Percentiles rank a stretch among this genome's conserved stretches.
Conservation (phyloP, 2,329 filamentous ascomycete species). For the Ceratocystis papillata region DNA sequence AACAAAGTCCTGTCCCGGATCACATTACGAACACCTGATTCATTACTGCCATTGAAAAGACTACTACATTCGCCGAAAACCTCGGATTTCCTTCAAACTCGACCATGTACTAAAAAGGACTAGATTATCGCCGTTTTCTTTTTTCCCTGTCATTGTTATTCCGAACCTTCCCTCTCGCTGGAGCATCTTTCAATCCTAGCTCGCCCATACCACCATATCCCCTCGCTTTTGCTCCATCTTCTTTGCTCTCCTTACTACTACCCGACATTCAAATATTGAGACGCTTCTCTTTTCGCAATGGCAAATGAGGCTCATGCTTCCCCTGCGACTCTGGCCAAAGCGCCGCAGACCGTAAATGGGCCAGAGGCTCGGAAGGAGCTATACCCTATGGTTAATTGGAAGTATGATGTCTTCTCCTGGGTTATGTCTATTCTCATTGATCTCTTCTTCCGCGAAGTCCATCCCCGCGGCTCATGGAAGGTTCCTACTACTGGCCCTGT, state of each 20-base stretch:
- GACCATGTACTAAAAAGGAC: not conserved
- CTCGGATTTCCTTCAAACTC: not conserved
- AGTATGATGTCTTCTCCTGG: slow-evolving; percentile 70
- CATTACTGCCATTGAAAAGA: not conserved
- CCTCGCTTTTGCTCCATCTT: too few species aligned
- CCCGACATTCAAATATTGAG: too few species aligned
- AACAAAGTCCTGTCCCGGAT: not conserved
- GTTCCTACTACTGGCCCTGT: slow-evolving; percentile 80
- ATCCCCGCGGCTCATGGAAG: slow-evolving; percentile 89
- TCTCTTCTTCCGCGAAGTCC: slow-evolving; percentile 95
- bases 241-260: too few species aligned
- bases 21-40: too few species aligned
- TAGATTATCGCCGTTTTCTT: not conserved
- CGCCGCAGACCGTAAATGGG: not conserved
- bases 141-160: not conserved
- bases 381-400: slow-evolving; percentile 60
- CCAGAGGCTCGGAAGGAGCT: slow-evolving; percentile 39
- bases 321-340: slow-evolving; percentile 8
- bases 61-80: not conserved
- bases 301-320: not conserved
- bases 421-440: slow-evolving; percentile 74
- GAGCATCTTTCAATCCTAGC: not conserved
- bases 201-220: not conserved
- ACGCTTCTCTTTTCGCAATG: not conserved
- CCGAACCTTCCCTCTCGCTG: not conserved